These are phyloP conservation scores for Phylloporus arenicola DNA, from an alignment of 768 basidiomycete species.

Conservation along the genomic window DNA sequence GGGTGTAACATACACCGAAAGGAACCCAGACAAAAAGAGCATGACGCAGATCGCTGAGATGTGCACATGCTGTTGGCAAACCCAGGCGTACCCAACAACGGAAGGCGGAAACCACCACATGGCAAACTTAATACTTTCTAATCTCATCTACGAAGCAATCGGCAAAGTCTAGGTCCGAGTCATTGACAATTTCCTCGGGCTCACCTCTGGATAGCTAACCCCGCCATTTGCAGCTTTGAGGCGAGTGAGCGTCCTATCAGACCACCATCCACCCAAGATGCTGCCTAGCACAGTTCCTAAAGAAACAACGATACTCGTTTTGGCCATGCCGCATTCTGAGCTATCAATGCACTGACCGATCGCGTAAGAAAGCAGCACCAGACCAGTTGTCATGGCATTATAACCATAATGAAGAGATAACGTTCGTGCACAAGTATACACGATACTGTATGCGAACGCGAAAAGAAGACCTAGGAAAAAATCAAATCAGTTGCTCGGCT, in stretches of 20 bases:
- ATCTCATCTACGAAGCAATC: conserved; percentile 51
- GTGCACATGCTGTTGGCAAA: conserved; percentile 57
- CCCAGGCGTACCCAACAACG: conserved; percentile 74
- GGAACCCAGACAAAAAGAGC: conserved; percentile 72
- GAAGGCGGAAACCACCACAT: conserved; percentile 51
- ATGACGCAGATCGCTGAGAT: conserved; percentile 66
- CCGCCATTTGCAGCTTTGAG: conserved; percentile 47
- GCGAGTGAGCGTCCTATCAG: conserved; percentile 44
- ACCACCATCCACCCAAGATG: conserved; percentile 57
- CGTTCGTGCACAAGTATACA: conserved; percentile 73
- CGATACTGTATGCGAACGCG: conserved; percentile 62
- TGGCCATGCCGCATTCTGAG: not conserved
- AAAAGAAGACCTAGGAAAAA: conserved; percentile 54
- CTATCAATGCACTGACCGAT: conserved; percentile 39
- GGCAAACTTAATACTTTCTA: conserved; percentile 57
- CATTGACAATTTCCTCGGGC: conserved; percentile 2
- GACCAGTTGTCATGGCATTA: conserved; percentile 65
- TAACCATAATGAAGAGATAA: conserved; percentile 64
- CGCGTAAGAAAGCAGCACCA: conserved; percentile 74
- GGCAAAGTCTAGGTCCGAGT: not conserved
- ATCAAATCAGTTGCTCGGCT: not conserved
- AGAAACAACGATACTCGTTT: no score
- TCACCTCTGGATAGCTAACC: conserved; percentile 58
- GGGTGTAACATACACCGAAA: conserved; percentile 52
- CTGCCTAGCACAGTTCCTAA: conserved; percentile 49